Evolutionary conservation across 164 flowering plant genomes (phyloP), one percentile per base, ranked within the genome.

Genomic region (Umbellularia californica): DNA sequence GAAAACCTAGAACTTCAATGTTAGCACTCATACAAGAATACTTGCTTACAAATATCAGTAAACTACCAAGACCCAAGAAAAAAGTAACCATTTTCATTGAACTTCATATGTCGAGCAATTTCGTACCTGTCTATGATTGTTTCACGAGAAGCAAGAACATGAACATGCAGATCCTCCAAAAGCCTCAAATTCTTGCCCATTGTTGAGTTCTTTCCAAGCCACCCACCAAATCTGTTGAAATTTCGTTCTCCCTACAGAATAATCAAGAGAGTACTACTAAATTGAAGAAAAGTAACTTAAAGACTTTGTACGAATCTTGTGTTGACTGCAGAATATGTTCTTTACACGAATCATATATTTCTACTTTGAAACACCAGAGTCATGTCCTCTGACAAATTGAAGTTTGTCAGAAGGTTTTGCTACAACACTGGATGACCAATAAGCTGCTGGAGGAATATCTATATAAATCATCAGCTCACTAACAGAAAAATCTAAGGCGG

Each of bases 151-250:
- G 98, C 94, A 81, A 94, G 95, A 76, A 90, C 68, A 85, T 95
- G 99, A 75, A 87, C 90, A 83, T 95, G 98, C 73, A 90, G 72
- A 84, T 95, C 97, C 78, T 95, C 97, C 79, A 95, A 72, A 75
- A 95, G 95, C 79, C 99, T 88, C 73, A 77, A 66, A 83, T 93
- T 93, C 84, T 93, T 95, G 5, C 97, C 97, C 82, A 79, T 81
- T 22, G 99, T 90, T 27, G 98, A 95, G 83, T 93, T 95, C 84
- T 92, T 95, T 70, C 99, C 99, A 71, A 95, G 86, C 99, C 99
- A 95, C 47, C 97, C 98, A 78, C 99, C 98, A 91, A 95, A 95
- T 78, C 97, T 85, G 77, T 92, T 94, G 75, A 82, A 93, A 83
- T 95, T 95, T 23, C 95, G 88, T 77, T 93, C 98, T 50, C 97